phyloP scores from a whole-genome alignment of 768 basidiomycete species.

The Scleroderma citrinum region DNA sequence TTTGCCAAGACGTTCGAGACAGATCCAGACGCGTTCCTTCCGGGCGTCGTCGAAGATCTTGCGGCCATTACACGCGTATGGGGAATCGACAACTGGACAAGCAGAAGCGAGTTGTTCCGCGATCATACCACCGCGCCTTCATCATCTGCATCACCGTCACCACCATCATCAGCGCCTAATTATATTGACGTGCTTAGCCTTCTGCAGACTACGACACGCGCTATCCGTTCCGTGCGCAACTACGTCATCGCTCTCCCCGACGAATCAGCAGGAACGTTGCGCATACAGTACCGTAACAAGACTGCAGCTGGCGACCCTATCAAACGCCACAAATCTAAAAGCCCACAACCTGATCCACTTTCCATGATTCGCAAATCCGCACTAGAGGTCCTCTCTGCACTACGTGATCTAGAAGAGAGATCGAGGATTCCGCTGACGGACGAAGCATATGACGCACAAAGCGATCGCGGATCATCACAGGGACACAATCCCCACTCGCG shows the following conservation, averaged over 20 bases:
- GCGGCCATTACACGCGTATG: constrained; percentile 57
- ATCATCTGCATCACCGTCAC: constrained; percentile 12
- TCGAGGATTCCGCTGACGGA: constrained; percentile 71
- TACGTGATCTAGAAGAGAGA: constrained; percentile 77
- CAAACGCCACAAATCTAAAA: constrained; percentile 23
- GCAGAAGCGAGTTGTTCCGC: too few species aligned
- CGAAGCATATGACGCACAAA: constrained; percentile 78
- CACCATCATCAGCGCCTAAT: constrained; percentile 2
- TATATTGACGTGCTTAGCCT: constrained; percentile 59
- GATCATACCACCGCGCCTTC: constrained; percentile 3
- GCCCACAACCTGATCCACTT: constrained; percentile 49
- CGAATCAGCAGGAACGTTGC: constrained; percentile 53
- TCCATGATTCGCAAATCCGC: constrained; percentile 69
- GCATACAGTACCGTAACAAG: constrained; percentile 53
- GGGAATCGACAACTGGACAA: constrained; percentile 35
- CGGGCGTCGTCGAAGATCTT: constrained; percentile 73
- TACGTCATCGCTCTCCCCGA: constrained; percentile 80
- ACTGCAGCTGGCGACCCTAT: constrained; percentile 29
- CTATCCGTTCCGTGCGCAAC: constrained; percentile 78
- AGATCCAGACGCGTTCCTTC: constrained; percentile 72
- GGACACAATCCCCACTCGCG: constrained; percentile 34
- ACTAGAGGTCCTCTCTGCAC: constrained; percentile 73
- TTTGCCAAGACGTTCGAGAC: constrained; percentile 62
- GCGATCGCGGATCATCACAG: constrained; percentile 51
- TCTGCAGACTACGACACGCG: constrained; percentile 73